phyloP scores from a whole-genome alignment of 768 basidiomycete genomes.

The Glaciozyma martinii region DNA sequence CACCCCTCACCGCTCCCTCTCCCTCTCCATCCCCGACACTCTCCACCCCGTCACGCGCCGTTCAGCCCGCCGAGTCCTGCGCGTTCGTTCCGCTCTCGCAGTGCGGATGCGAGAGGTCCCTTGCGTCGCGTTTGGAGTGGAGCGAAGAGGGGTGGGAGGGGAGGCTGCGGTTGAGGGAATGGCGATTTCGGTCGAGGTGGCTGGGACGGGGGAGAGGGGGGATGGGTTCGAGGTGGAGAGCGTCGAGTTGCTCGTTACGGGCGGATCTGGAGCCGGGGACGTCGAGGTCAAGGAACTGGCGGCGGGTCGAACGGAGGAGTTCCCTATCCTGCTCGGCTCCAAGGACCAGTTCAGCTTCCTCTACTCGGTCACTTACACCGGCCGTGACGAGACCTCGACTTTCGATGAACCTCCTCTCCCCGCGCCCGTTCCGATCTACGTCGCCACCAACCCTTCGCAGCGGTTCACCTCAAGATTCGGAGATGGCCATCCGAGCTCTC shows the following conservation, averaged over 20 bases:
- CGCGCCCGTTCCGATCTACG: constrained; percentile 14
- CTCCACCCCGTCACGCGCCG: constrained; percentile 10
- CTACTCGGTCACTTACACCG: constrained; percentile 9
- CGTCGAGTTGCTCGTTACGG: constrained; percentile 3
- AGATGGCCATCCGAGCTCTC: not conserved
- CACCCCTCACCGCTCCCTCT: not conserved
- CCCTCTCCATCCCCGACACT: constrained; percentile 1
- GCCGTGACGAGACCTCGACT: not conserved
- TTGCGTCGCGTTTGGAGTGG: constrained; percentile 5
- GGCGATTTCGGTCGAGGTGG: constrained; percentile 3
- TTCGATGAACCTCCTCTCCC: not conserved
- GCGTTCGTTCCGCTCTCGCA: not conserved
- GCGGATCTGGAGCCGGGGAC: not conserved
- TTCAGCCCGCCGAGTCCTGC: constrained; percentile 4
- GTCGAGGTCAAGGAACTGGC: constrained; percentile 8
- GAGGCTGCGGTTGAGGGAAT: constrained; percentile 1
- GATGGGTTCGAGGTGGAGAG: constrained; percentile 11
- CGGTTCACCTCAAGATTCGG: constrained; percentile 20
- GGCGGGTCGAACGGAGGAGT: not conserved
- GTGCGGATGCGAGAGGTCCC: constrained; percentile 10
- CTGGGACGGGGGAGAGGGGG: not conserved
- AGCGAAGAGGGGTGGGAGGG: constrained; percentile 2
- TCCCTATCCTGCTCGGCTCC: not conserved
- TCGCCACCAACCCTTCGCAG: constrained; percentile 12
- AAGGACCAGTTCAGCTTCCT: constrained; percentile 17